Base-by-base conservation (phyloP, 768 basidiomycete genomes). In the Thelephora ganbajun region DNA sequence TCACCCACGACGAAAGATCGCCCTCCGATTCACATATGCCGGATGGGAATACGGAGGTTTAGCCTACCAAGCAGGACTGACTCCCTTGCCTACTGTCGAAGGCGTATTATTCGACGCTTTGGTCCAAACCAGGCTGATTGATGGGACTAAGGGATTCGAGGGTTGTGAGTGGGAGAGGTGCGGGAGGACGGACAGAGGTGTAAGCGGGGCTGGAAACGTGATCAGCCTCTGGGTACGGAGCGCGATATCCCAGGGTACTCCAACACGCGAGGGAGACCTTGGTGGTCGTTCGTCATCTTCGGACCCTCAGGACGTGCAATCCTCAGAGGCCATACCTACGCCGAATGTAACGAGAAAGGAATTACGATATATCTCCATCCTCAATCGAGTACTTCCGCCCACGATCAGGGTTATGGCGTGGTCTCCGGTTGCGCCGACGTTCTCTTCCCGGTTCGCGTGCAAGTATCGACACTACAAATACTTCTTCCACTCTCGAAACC, bases 381-480 rank as follows among this genome's bases (percentile, higher is more conserved):
- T 99, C 45, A 99, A 99, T 61, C 78, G 79, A 35, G 68, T 92
- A 42, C 79, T 99, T 6, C 96, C 94, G 0, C 74, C 79, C 0
- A 88, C 91, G 0, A 90, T 98, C 56, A 84, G 92, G 20, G 67
- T 97, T 35, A 71, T 91, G 45, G 92, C 91, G 6, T 99, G 94
- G 93, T 90, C 94, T 7, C 90, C 93, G 16, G 82, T 98, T 23
- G 62, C 76, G 2, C 62, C 73, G 6, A 60, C 61, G 33, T 98
- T 98, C 63, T 91, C 92, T 18, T 83, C 93, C 6, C 81, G 96
- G 3, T 92, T 84, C 65, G 82, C 80, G 11, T 97, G 94, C 66
- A 69, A 65, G 46, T 80, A 76, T 56, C 72, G 96, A 34, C 94
- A 99, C 61, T 98, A 99, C 78, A 97, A 94, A 59, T 99, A 98